Evolutionary conservation across 352 stramenopile species (phyloP).

Genomic region (Blastocystis sp.): DNA sequence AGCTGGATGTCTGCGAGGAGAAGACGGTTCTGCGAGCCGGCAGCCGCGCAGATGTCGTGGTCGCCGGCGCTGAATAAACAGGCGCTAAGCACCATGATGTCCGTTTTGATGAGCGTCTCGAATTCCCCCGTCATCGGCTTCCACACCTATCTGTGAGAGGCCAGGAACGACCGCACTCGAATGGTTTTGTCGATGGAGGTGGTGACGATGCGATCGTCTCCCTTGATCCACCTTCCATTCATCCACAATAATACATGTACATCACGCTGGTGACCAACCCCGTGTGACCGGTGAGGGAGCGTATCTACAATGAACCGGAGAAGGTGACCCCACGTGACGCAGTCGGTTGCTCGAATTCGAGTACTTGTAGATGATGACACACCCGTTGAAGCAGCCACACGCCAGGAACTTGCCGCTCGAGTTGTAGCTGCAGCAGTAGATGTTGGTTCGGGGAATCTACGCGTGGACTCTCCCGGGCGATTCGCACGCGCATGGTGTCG

Average conservation of each 20-base stretch:
- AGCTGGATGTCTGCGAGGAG: not conserved
- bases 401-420: conserved; percentile 40
- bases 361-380: conserved; percentile 29
- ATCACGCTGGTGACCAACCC: conserved; percentile 44
- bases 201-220: conserved; percentile 26
- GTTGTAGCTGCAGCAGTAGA: conserved; percentile 51
- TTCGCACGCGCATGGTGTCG: not conserved
- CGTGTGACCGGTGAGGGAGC: not conserved
- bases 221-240: conserved; percentile 30
- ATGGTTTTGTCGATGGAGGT: conserved; percentile 50
- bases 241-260: not conserved
- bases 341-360: not conserved
- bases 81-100: conserved; percentile 4
- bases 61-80: not conserved
- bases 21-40: not conserved
- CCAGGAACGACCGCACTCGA: not conserved
- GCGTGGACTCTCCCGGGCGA: too few species aligned
- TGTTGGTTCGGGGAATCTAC: conserved; percentile 28
- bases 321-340: not conserved
- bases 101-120: not conserved
- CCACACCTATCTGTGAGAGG: conserved; percentile 15
- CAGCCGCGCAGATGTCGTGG: not conserved
- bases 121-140: conserved; percentile 30
- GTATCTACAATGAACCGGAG: not conserved
- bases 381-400: conserved; percentile 32